Percentiles rank a stretch among this genome's conserved stretches.
Evolutionary conservation across 225 moss, liverwort and hornwort species (phyloP).

Genomic region (Pseudoscleropodium purum): DNA sequence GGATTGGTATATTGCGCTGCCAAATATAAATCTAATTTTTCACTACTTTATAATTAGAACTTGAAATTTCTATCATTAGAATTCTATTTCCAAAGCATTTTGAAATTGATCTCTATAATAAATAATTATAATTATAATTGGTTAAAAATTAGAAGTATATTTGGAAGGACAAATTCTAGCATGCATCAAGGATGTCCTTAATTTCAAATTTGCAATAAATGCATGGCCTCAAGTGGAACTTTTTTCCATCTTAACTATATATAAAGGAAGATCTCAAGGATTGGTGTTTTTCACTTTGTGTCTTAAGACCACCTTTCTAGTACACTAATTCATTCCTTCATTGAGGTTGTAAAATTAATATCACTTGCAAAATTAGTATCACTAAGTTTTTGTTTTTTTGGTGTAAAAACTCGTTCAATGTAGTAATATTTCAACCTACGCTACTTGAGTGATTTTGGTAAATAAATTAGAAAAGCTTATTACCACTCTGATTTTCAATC

Average conservation of each 20-base stretch:
- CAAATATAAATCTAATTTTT: neutral
- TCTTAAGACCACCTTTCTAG: neutral
- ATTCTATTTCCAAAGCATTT: fast-evolving
- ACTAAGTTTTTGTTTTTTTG: neutral
- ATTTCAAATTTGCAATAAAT: neutral
- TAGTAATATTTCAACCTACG: neutral
- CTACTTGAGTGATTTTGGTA: neutral
- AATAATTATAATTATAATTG: fast-evolving
- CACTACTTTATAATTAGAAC: neutral
- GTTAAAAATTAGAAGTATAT: neutral
- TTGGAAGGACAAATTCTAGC: neutral
- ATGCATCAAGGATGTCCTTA: fast-evolving
- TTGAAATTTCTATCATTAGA: neutral
- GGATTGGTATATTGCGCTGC: fast-evolving
- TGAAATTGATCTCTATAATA: neutral
- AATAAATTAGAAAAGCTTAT: too few species aligned
- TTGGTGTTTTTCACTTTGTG: neutral
- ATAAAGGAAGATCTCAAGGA: neutral
- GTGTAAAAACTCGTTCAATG: neutral
- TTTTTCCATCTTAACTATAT: neutral
- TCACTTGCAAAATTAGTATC: neutral
- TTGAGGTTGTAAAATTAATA: neutral
- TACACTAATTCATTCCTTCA: neutral
- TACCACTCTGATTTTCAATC: too few species aligned
- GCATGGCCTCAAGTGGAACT: fast-evolving